Percentiles rank a stretch among this genome's conserved stretches.
phyloP scores from a whole-genome alignment of 2,329 filamentous ascomycete species.

The Cercospora sesami region DNA sequence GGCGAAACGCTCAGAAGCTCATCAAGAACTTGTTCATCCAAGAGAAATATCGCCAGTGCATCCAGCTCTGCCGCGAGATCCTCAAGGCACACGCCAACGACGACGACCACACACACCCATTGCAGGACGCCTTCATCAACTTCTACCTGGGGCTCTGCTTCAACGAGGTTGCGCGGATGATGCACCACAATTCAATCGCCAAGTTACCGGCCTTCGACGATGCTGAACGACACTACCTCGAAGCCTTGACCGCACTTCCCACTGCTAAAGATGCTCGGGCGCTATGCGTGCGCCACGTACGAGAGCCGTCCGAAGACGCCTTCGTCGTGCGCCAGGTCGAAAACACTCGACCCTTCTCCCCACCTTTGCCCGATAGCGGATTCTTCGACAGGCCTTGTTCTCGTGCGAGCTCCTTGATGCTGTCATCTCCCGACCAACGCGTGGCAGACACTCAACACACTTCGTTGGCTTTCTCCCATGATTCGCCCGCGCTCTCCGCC shows the following conservation, averaged over 20 bases:
- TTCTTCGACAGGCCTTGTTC: constrained; percentile 12
- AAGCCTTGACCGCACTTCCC: constrained; percentile 32
- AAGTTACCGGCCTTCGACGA: constrained; percentile 46
- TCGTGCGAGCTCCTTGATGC: constrained; percentile 14
- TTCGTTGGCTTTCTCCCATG: not conserved
- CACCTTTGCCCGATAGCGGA: constrained; percentile 3
- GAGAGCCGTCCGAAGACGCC: not conserved
- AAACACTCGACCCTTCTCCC: constrained; percentile 5
- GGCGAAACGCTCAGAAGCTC: constrained; percentile 29
- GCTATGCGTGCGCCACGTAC: constrained; percentile 9
- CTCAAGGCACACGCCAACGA: constrained; percentile 20
- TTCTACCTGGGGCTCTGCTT: constrained; percentile 51
- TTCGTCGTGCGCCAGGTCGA: constrained; percentile 7
- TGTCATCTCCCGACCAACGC: constrained; percentile 15
- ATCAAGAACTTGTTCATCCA: constrained; percentile 37
- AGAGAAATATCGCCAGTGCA: constrained; percentile 36
- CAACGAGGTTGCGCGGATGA: constrained; percentile 49
- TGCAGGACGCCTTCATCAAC: constrained; percentile 42
- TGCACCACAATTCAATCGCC: constrained; percentile 49
- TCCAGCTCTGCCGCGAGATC: constrained; percentile 34
- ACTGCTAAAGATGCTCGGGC: constrained; percentile 25
- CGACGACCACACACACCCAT: constrained; percentile 18
- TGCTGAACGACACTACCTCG: constrained; percentile 44
- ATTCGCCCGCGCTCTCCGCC: constrained; percentile 20
- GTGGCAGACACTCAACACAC: not conserved